Conservation (phyloP, 2,329 filamentous ascomycete genomes). For the Septoria linicola region DNA sequence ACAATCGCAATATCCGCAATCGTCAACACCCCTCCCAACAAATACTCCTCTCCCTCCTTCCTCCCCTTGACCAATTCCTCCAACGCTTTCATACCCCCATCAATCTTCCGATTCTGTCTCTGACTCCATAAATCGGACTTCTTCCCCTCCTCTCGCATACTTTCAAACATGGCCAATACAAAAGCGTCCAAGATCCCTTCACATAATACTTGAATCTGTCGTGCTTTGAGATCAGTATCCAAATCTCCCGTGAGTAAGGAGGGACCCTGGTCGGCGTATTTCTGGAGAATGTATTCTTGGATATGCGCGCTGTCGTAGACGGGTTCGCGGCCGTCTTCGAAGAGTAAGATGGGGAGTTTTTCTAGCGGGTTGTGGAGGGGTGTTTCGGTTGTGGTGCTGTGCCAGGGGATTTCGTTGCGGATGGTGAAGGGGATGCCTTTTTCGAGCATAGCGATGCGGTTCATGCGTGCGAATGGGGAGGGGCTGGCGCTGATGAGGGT, state of each 20-base stretch:
- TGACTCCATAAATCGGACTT: constrained; percentile 17
- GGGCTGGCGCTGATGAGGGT: constrained; percentile 25
- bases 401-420: constrained; percentile 23
- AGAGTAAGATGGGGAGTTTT: constrained; percentile 26
- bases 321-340: constrained; percentile 21
- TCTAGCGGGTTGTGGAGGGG: constrained; percentile 26
- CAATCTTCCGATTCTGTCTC: constrained; percentile 23
- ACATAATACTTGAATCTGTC: constrained; percentile 19
- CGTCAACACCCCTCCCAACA: constrained; percentile 20
- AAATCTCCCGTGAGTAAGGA: constrained; percentile 21
- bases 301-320: constrained; percentile 27
- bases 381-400: constrained; percentile 21
- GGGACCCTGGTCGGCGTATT: constrained; percentile 19
- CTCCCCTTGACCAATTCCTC: constrained; percentile 16
- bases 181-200: constrained; percentile 26
- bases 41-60: constrained; percentile 10
- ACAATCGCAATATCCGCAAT: constrained; percentile 28
- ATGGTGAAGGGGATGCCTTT: constrained; percentile 24
- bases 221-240: constrained; percentile 19
- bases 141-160: constrained; percentile 16
- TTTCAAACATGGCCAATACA: constrained; percentile 25
- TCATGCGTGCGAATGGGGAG: constrained; percentile 26
- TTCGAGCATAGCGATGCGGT: constrained; percentile 25
- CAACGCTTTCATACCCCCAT: constrained; percentile 22
- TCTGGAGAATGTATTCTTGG: constrained; percentile 25